These are phyloP conservation scores for Lipomyces spencermartinsiae DNA, from an alignment of 805 yeast genomes.

Conservation along the genomic window DNA sequence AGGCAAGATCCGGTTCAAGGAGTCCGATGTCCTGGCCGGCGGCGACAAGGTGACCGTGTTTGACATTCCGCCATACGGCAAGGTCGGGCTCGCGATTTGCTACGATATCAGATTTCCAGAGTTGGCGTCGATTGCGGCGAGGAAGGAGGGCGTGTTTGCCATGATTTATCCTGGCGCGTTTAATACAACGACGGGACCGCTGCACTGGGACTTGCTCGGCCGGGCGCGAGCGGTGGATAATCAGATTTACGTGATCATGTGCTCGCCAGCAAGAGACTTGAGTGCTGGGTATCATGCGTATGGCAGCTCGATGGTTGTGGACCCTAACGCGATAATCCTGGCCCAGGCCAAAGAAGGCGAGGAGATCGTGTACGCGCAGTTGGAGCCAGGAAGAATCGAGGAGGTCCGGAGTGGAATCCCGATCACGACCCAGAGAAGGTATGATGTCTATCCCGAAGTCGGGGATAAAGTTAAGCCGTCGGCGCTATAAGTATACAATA, in stretches of 20 bases:
- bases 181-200: slow-evolving; percentile 87
- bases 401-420: slow-evolving; percentile 72
- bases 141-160: slow-evolving; percentile 72
- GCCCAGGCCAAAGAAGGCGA: slow-evolving; percentile 82
- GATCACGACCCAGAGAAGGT: slow-evolving; percentile 70
- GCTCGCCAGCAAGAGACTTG: slow-evolving; percentile 92
- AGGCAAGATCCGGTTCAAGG: slow-evolving; percentile 86
- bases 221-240: slow-evolving; percentile 86
- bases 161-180: slow-evolving; percentile 90
- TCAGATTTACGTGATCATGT: slow-evolving; percentile 85
- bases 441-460: slow-evolving; percentile 65
- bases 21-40: slow-evolving; percentile 73
- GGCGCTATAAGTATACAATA: slow-evolving; percentile 4
- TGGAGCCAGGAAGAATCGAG: slow-evolving; percentile 65
- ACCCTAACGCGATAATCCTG: slow-evolving; percentile 87
- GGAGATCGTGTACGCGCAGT: slow-evolving; percentile 73
- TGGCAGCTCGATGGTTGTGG: slow-evolving; percentile 87
- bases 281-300: slow-evolving; percentile 83
- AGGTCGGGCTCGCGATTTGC: slow-evolving; percentile 80
- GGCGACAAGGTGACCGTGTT: slow-evolving; percentile 85
- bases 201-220: slow-evolving; percentile 86
- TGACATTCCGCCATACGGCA: slow-evolving; percentile 66
- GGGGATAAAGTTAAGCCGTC: slow-evolving; percentile 19
- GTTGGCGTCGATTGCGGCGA: slow-evolving; percentile 68
- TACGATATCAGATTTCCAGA: slow-evolving; percentile 91